phyloP scores from a whole-genome alignment of 169 alveolate genomes.

The Cystoisospora suis region DNA sequence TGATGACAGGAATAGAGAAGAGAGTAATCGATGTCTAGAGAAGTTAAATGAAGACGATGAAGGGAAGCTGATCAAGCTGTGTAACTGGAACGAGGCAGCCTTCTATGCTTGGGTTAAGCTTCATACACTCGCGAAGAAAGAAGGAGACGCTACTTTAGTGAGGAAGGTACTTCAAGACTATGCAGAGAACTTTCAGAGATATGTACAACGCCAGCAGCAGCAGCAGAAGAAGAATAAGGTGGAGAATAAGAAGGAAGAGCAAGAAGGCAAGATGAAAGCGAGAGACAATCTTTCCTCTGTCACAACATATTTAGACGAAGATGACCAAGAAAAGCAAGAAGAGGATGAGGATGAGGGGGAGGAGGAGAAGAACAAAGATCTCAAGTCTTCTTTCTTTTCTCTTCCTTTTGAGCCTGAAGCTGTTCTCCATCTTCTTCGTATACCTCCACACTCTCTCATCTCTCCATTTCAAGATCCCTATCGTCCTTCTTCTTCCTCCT shows the following conservation, averaged over 20 bases:
- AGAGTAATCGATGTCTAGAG: not conserved
- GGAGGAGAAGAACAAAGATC: too few relatives aligned
- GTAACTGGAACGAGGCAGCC: conserved; percentile 42
- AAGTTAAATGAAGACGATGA: not conserved
- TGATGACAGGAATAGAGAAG: not conserved
- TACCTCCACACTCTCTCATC: too few relatives aligned
- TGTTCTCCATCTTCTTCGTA: too few relatives aligned
- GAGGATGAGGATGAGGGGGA: too few relatives aligned
- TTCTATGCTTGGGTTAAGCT: conserved; percentile 21
- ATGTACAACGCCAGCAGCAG: not conserved
- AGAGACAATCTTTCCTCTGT: too few relatives aligned
- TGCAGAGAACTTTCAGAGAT: not conserved
- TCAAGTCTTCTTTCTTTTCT: too few relatives aligned
- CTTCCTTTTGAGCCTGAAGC: too few relatives aligned
- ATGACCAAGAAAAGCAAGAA: not conserved
- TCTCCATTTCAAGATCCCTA: too few relatives aligned
- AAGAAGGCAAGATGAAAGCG: too few relatives aligned
- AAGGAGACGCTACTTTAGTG: not conserved
- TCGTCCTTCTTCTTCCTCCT: too few relatives aligned
- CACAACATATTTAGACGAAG: too few relatives aligned
- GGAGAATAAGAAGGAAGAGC: not conserved
- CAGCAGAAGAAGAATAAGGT: not conserved
- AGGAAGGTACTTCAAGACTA: not conserved
- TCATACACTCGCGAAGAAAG: not conserved
- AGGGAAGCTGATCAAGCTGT: conserved; percentile 29